Base-by-base conservation (phyloP, 2,329 filamentous ascomycete species). In the Tolypocladium inflatum region DNA sequence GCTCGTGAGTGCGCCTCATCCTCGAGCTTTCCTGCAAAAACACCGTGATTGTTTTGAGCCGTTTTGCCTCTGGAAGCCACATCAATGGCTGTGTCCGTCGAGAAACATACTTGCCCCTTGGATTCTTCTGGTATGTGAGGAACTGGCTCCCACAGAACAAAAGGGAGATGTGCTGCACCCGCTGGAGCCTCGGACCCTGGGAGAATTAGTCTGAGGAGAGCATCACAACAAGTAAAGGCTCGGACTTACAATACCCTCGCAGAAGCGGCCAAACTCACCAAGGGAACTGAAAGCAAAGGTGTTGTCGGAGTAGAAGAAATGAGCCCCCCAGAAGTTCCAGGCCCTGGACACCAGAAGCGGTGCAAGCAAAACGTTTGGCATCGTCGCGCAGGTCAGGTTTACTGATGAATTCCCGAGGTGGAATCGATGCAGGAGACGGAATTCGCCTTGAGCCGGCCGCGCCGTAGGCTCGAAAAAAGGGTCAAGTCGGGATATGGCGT, bases 131-230 rank as follows among this genome's bases (percentile, higher is more conserved):
- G 15, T 59, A 65, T 0, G 65, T 69, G 1, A 76, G 60, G 0
- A 58, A 57, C 42, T 74, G 74, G 13, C 43, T 48, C 21, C 43
- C 43, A 3, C 3, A 2, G 23, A 48, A 26, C 4, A 48, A 26
- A 10, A 48, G 21, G 11, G 80, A 76, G 0, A 81, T 58, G 38
- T 78, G 69, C 55, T 75, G 76, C 0, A 81, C 48, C 0, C 78
- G 68, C n/a, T 77, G 71, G 1, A 75, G 59, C 0, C 76, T 71
- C 4, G 68, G 63, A 1, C 72, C 70, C 0, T 4, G 17, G 2
- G 26, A 4, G 19, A 15, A 10, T 50, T 50, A 50, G 45, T 33
- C 10, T n/a, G 23, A 19, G 3, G 10, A 48, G 21, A 26, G 15
- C 13, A 48, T 3, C 23, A 30, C 23, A 3, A 9, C 19, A 19